Conservation (phyloP, 164 flowering plant species). For the Kingdonia uniflora region DNA sequence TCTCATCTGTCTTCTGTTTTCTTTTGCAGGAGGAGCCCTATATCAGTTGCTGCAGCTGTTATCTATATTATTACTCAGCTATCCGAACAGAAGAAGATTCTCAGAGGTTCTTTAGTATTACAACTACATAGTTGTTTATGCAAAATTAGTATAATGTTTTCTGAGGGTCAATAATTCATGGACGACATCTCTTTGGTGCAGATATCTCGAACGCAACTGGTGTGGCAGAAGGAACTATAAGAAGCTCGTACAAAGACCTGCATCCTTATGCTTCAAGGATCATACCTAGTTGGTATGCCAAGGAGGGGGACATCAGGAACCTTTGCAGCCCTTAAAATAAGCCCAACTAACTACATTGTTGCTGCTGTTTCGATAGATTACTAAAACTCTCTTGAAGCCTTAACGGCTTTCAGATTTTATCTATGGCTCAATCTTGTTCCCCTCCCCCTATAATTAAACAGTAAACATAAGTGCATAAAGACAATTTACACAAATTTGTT, state of each 20-base stretch:
- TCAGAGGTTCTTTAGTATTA: constrained; percentile 16
- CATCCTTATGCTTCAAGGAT: constrained; percentile 29
- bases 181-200: neutral
- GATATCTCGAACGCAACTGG: constrained; percentile 38
- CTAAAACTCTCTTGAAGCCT: too few relatives aligned
- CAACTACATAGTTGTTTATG: neutral
- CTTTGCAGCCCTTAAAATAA: constrained; percentile 23
- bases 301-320: constrained; percentile 28
- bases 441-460: too few relatives aligned
- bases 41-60: constrained; percentile 31
- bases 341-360: too few relatives aligned
- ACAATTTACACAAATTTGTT: too few relatives aligned
- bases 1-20: neutral
- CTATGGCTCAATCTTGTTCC: too few relatives aligned
- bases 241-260: constrained; percentile 36
- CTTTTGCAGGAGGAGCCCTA: constrained; percentile 32
- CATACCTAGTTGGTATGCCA: constrained; percentile 35
- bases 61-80: constrained; percentile 33
- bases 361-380: too few relatives aligned
- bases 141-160: neutral
- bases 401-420: too few relatives aligned
- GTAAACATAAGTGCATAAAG: too few relatives aligned
- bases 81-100: constrained; percentile 25
- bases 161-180: neutral
- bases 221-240: constrained; percentile 43